Evolutionary conservation across 2,329 filamentous ascomycete genomes (phyloP).

Genomic region (Xylaria arbuscula): DNA sequence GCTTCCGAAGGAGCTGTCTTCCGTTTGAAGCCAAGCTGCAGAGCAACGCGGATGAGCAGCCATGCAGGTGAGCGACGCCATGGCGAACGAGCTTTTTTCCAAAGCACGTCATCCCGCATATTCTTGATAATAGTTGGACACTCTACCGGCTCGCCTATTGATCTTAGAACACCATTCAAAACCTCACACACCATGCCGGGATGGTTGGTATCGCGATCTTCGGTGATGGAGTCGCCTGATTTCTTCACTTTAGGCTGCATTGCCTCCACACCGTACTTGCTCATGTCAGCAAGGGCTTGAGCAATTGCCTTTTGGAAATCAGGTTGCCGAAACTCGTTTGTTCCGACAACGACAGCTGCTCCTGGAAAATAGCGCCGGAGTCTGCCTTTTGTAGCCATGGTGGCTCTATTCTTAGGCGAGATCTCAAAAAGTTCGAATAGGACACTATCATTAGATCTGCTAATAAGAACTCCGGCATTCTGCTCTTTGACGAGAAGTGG

Average conservation of each 20-base stretch:
- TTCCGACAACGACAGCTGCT: constrained; percentile 52
- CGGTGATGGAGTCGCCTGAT: constrained; percentile 45
- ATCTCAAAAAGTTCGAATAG: constrained; percentile 53
- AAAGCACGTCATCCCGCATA: constrained; percentile 64
- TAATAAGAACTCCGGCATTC: constrained; percentile 52
- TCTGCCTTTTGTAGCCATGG: constrained; percentile 48
- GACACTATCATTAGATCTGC: constrained; percentile 34
- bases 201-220: constrained; percentile 59
- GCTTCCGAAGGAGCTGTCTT: background rate
- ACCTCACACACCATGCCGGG: constrained; percentile 63
- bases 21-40: constrained; percentile 54
- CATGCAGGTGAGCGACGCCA: constrained; percentile 58
- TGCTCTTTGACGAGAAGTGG: constrained; percentile 49
- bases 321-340: constrained; percentile 25
- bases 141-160: constrained; percentile 50
- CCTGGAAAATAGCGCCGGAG: constrained; percentile 40
- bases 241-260: constrained; percentile 50
- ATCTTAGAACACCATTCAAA: constrained; percentile 56
- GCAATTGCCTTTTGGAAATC: constrained; percentile 36
- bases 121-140: constrained; percentile 57
- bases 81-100: constrained; percentile 50
- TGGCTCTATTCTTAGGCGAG: constrained; percentile 43
- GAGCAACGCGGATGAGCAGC: constrained; percentile 64
- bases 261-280: constrained; percentile 24
- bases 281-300: constrained; percentile 41